Evolutionary conservation across 108 stramenopile genomes (phyloP).

Genomic region (Pseudonitzschia multistriata): DNA sequence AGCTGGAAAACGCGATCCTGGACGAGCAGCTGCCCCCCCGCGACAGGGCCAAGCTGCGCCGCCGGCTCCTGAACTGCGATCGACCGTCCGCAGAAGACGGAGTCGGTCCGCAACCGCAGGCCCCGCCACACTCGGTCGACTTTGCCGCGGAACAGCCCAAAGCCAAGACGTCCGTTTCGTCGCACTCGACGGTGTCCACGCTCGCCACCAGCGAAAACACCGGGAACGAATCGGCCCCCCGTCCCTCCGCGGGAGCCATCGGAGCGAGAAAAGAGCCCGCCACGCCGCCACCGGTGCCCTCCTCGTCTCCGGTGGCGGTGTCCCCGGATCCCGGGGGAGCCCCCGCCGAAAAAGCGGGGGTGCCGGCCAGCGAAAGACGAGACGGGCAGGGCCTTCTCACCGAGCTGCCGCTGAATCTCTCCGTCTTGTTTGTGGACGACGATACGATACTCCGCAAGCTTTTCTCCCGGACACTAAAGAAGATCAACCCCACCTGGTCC

Average conservation of each 20-base stretch:
- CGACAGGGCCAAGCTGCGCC: neutral
- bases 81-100: neutral
- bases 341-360: neutral
- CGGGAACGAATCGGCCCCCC: neutral
- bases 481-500: constrained; percentile 22
- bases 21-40: neutral
- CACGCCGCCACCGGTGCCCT: too few relatives aligned
- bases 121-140: neutral
- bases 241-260: neutral
- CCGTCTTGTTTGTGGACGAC: constrained; percentile 43
- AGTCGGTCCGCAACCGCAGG: neutral
- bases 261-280: neutral
- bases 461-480: constrained; percentile 25
- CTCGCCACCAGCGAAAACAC: neutral
- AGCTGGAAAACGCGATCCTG: neutral
- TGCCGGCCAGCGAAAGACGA: neutral
- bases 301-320: too few relatives aligned
- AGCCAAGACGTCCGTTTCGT: neutral
- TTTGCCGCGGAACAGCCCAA: neutral
- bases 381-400: neutral
- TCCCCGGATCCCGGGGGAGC: too few relatives aligned
- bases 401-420: constrained; percentile 21
- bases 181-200: neutral
- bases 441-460: constrained; percentile 41
- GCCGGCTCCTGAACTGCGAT: neutral